Percentiles rank a stretch among this genome's conserved stretches.
Conservation (phyloP, 192 early-diverging fungal species). For the Backusella mclennaniae region DNA sequence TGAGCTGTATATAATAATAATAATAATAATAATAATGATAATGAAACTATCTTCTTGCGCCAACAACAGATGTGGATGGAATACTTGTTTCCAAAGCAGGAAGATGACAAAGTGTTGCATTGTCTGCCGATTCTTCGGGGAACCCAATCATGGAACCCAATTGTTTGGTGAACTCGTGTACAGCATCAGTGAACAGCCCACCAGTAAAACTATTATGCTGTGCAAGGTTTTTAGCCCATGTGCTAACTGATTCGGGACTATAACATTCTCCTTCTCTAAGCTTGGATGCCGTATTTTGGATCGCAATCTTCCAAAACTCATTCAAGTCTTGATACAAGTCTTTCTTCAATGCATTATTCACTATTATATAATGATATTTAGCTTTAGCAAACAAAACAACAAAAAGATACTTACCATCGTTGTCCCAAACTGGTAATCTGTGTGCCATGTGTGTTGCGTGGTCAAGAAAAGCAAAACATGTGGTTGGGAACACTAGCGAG, state of each 20-base stretch:
- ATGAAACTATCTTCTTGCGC: constrained; percentile 7
- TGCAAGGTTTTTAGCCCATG: constrained; percentile 81
- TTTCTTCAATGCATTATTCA: constrained; percentile 64
- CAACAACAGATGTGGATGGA: constrained; percentile 13
- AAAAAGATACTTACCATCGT: constrained; percentile 22
- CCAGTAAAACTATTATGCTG: constrained; percentile 59
- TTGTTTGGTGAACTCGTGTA: constrained; percentile 57
- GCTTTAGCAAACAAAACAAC: not conserved
- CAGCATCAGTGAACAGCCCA: constrained; percentile 62
- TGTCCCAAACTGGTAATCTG: constrained; percentile 82
- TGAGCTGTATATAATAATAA: not conserved
- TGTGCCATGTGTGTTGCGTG: constrained; percentile 69
- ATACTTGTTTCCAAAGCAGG: not conserved
- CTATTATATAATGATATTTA: not conserved
- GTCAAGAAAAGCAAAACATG: constrained; percentile 80
- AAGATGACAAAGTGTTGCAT: not conserved
- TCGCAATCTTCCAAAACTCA: constrained; percentile 74
- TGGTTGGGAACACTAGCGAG: constrained; percentile 71
- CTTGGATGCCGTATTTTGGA: constrained; percentile 68
- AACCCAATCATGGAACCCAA: constrained; percentile 53
- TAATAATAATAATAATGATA: too few species aligned
- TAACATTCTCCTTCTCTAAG: constrained; percentile 81
- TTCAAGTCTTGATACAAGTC: constrained; percentile 71
- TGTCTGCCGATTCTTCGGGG: not conserved
- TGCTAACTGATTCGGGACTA: constrained; percentile 70